Base-by-base conservation (phyloP, 2,329 filamentous ascomycete genomes). In the Gnomoniopsis smithogilvyi region DNA sequence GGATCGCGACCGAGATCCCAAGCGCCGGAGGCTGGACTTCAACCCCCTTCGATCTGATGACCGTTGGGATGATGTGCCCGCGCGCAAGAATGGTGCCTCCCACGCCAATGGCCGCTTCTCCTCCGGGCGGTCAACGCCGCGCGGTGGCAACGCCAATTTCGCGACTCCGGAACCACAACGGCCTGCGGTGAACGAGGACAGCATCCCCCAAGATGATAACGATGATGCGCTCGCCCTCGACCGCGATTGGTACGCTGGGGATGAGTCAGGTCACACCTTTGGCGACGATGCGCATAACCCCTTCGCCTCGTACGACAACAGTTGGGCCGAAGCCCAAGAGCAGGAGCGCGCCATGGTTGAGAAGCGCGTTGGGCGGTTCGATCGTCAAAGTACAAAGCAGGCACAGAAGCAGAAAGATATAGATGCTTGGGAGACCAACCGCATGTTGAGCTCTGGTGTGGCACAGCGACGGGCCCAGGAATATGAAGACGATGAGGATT, bases 371-470 rank as follows among this genome's bases (percentile, higher is more conserved):
- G 87, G 83, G 54, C 87, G 83, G 67, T 84, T 80, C 67, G 83
- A 78, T 56, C 80, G 85, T 3, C 81, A 89, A 71, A 91, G 86
- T 69, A 89, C 89, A 48, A 83, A 90, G 53, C 87, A 88, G 62
- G 81, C 91, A 59, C 92, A 96, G 74, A 91, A 93, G 67, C 91
- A 96, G 72, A 92, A 90, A 70, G 95, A 99, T 70, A 92, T 95
- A 47, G 95, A 99, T 74, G 94, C 93, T 0, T 99, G 95, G 95
- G 96, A 99, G 74, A 95, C 94, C 17, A 99, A 99, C 72, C 90
- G 95, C 60, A 98, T 99, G 95, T 81, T 99, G 62, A 95, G 93
- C 1, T 97, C 93, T 21, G 94, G 94, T 58, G 93, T 99, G 19
- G 95, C 95, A 19, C 96, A 99, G 73, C 81, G 94, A 68, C 81